Evolutionary conservation across 768 basidiomycete genomes (phyloP).

Genomic region (Naematelia aurantialba): DNA sequence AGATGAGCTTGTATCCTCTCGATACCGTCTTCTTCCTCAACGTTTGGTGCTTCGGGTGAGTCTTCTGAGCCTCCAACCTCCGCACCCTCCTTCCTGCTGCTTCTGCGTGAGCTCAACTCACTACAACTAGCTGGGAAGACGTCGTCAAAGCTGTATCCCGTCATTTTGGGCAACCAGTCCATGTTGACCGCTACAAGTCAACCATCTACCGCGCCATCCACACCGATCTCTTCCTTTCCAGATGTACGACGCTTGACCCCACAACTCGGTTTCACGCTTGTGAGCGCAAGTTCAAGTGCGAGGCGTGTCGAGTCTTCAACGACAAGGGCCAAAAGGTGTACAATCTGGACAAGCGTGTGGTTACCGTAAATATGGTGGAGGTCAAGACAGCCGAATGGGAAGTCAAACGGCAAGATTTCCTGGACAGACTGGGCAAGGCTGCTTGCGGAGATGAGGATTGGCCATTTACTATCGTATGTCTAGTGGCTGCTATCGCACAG

Average conservation of each 20-base stretch:
- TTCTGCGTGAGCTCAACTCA: not conserved
- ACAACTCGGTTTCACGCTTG: conserved; percentile 87
- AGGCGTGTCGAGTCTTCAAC: conserved; percentile 23
- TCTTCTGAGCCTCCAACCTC: not conserved
- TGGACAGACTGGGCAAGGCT: conserved; percentile 52
- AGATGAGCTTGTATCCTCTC: conserved; percentile 66
- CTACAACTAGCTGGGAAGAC: conserved; percentile 65
- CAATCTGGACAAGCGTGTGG: conserved; percentile 54
- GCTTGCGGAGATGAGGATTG: conserved; percentile 32
- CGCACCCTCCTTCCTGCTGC: not conserved
- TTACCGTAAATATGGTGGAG: conserved; percentile 78
- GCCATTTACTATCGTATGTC: conserved; percentile 63
- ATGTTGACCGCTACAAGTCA: conserved; percentile 33
- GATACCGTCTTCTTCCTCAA: conserved; percentile 81
- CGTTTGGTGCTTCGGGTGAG: conserved; percentile 82
- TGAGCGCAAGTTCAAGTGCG: conserved; percentile 73
- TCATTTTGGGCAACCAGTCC: conserved; percentile 57
- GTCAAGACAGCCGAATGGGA: conserved; percentile 64
- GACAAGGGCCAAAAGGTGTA: conserved; percentile 48
- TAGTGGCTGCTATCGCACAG: not conserved
- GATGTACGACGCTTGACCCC: conserved; percentile 32
- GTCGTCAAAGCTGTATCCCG: conserved; percentile 70
- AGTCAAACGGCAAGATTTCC: conserved; percentile 54
- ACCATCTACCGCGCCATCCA: too few relatives aligned
- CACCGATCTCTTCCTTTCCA: conserved; percentile 4